phyloP scores from a whole-genome alignment of 257 asterid species.

The Pogostemon cablin region DNA sequence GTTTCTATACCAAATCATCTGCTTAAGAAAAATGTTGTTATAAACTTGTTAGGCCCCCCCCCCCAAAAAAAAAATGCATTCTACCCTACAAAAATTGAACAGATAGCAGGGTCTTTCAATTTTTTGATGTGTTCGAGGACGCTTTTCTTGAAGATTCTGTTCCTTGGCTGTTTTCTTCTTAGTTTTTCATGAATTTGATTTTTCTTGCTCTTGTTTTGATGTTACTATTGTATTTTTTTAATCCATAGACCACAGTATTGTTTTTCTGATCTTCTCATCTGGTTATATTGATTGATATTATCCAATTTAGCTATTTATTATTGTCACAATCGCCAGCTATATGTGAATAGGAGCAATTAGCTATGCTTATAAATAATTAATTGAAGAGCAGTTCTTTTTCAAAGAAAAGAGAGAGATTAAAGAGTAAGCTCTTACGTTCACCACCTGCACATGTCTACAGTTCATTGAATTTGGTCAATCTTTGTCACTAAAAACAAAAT shows the following conservation, averaged over 20 bases:
- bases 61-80: background rate
- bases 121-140: constrained; percentile 16
- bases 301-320: background rate
- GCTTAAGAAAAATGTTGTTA: constrained; percentile 40
- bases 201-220: constrained; percentile 29
- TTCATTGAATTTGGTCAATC: too few species aligned
- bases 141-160: constrained; percentile 11
- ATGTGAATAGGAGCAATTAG: background rate
- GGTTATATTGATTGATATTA: background rate
- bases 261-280: background rate
- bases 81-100: constrained; percentile 12
- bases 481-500: too few species aligned
- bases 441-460: too few species aligned
- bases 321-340: background rate
- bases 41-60: background rate
- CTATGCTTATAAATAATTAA: background rate
- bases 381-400: background rate
- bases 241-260: background rate
- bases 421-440: too few species aligned
- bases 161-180: constrained; percentile 25
- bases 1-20: constrained; percentile 72
- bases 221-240: background rate
- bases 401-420: too few species aligned
- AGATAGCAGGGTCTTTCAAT: constrained; percentile 17
- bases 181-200: constrained; percentile 28